Conservation (phyloP, 306 rosid species). For the Vigna radiata region DNA sequence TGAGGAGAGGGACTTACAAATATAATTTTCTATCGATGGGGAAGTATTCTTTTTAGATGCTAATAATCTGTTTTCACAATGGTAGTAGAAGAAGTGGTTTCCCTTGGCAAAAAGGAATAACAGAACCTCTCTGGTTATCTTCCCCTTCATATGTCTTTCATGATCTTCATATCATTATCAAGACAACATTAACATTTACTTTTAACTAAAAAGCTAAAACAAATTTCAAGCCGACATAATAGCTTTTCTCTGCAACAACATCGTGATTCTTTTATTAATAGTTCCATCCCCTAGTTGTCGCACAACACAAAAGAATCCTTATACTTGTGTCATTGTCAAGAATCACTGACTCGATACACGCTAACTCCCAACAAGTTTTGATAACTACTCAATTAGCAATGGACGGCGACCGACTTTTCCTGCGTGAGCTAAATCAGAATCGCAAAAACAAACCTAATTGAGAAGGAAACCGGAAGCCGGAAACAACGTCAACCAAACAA, state of each 20-base stretch:
- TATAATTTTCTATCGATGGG: not conserved
- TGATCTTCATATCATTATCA: not conserved
- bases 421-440: not conserved
- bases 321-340: not conserved
- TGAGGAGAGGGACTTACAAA: not conserved
- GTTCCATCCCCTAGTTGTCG: not conserved
- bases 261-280: not conserved
- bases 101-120: not conserved
- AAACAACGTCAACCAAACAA: slow-evolving; percentile 33
- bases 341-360: not conserved
- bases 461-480: not conserved
- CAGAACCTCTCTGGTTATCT: not conserved
- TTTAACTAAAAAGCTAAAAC: not conserved
- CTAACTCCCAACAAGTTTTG: not conserved
- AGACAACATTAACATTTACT: not conserved
- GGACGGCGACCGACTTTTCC: not conserved
- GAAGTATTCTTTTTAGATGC: not conserved
- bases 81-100: not conserved
- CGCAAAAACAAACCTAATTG: slow-evolving; percentile 1
- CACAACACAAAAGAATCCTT: not conserved
- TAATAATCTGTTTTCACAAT: not conserved
- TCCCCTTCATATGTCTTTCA: too few species aligned
- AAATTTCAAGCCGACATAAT: slow-evolving; percentile 17
- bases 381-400: not conserved
- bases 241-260: not conserved